Percentiles rank a stretch among this genome's conserved stretches.
Evolutionary conservation across 176 grass and related monocot genomes (phyloP).

Genomic region (Eleusine indica): DNA sequence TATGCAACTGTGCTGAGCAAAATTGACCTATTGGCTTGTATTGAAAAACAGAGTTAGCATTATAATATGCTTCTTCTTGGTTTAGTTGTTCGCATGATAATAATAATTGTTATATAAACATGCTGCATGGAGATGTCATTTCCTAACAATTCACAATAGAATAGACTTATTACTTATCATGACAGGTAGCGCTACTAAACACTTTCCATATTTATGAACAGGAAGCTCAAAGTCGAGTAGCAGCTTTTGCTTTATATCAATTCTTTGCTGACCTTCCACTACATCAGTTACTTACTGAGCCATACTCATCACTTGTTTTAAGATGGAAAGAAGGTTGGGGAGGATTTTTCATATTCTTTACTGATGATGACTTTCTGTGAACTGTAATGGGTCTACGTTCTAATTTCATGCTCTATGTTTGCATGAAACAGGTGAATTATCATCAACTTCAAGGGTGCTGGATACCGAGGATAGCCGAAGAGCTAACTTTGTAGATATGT

Average conservation of each 20-base stretch:
- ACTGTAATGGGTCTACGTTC: conserved; percentile 1
- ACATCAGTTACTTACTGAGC: conserved; percentile 73
- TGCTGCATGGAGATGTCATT: conserved; percentile 10
- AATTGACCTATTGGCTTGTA: not conserved
- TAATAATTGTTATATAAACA: not conserved
- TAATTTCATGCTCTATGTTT: conserved; percentile 12
- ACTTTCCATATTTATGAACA: conserved; percentile 46
- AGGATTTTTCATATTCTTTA: conserved; percentile 39
- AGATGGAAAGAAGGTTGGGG: conserved; percentile 84
- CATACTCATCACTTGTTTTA: conserved; percentile 82
- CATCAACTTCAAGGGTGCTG: conserved; percentile 56
- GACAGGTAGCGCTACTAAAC: conserved; percentile 10
- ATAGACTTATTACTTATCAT: conserved; percentile 19
- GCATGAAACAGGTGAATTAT: conserved; percentile 60
- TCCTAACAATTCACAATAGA: conserved; percentile 16
- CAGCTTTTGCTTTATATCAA: conserved; percentile 85
- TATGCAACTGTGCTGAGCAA: not conserved
- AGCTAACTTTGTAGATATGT: conserved; percentile 75
- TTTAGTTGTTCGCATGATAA: conserved; percentile 8
- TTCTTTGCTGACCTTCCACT: conserved; percentile 90
- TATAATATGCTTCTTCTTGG: conserved; percentile 22
- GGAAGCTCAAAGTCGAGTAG: conserved; percentile 90
- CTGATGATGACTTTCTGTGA: conserved; percentile 1
- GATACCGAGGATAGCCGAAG: conserved; percentile 74
- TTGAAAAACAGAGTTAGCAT: not conserved